Base-by-base conservation (phyloP, 2,329 filamentous ascomycete species). In the Monilinia laxa region DNA sequence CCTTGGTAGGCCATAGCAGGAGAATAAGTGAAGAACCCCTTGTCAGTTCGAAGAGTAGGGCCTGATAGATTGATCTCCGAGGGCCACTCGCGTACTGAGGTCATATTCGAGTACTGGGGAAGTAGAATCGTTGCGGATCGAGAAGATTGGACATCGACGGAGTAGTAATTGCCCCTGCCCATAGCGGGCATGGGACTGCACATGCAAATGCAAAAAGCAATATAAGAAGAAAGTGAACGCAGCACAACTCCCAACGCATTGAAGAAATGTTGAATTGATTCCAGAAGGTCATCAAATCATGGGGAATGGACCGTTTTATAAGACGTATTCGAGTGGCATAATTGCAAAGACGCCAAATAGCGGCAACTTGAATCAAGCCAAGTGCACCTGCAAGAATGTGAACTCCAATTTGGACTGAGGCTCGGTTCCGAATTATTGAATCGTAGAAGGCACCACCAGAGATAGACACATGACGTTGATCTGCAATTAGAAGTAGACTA, bases 81-180 rank as follows among this genome's bases (percentile, higher is more conserved):
- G 18, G 64, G 59, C 59, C 65, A 53, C 47, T 64, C 52, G 4
- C 20, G 20, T 3, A 68, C 23, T 5, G 63, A 56, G 20, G 64
- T 45, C 25, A 55, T 60, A 31, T 68, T 35, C 16, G 42, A 28
- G 18, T 66, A 68, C 10, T 62, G 62, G 7, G 67, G 55, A 49
- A 68, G 25, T 1, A 25, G 10, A 16, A 60, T n/a, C 1, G 51
- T 25, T 23, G 28, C 28, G 28, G 28, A 28, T 28, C 28, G 28
- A 28, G 28, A 28, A 4, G 28, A 28, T 28, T 28, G 28, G 28
- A 28, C 28, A 28, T 28, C 25, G 25, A 67, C 25, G 10, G 65
- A 62, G n/a, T n/a, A 10, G 62, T 67, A 10, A 65, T 56, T 10
- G 68, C 65, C 51, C 54, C 65, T 20, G 65, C 68, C 68, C 65